Base-by-base conservation (phyloP, 2,329 filamentous ascomycete species). In the Fusarium sp. region DNA sequence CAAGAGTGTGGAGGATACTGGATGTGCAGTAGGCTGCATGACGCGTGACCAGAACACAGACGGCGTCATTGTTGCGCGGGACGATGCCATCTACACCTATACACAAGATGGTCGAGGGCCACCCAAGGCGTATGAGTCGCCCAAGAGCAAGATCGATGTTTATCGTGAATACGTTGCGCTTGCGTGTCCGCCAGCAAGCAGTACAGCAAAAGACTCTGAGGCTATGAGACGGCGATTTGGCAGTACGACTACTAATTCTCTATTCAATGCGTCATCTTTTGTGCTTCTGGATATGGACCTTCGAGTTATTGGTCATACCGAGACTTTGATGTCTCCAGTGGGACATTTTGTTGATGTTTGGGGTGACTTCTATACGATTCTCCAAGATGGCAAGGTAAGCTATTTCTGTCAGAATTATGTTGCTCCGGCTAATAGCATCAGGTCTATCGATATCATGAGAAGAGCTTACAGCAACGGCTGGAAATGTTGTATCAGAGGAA, bases 51-150 rank as follows among this genome's bases (percentile, higher is more conserved):
- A 87, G 64, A 86, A 87, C 65, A 92, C 89, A 0, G 93, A 92
- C 7, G 93, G 97, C 69, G 90, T 99, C 20, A 88, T 99, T 4
- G 91, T 99, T n/a, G 96, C 91, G 1, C 86, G 96, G 64, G 93
- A 97, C 72, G 97, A 99, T 85, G 96, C 95, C 9, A 91, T 99
- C 55, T 98, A 98, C 80, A 94, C 93, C 62, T 99, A 98, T 79
- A 92, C 91, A 0, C 82, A 91, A 1, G 92, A 96, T 61, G 95
- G 95, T 0, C 88, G 94, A 62, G 94, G 94, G 0, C 91, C 93
- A 1, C 95, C 93, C 40, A 94, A 92, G 79, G 94, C 94, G 1
- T 98, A 97, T 76, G 95, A 99, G 77, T 92, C 93, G 7, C 89
- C 92, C 8, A 99, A 99, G 81, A 94, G 90, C 72, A 85, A 93